Evolutionary conservation across 2,329 filamentous ascomycete genomes (phyloP), one percentile per base, ranked within the genome.

Genomic region (Escovopsis sp.): DNA sequence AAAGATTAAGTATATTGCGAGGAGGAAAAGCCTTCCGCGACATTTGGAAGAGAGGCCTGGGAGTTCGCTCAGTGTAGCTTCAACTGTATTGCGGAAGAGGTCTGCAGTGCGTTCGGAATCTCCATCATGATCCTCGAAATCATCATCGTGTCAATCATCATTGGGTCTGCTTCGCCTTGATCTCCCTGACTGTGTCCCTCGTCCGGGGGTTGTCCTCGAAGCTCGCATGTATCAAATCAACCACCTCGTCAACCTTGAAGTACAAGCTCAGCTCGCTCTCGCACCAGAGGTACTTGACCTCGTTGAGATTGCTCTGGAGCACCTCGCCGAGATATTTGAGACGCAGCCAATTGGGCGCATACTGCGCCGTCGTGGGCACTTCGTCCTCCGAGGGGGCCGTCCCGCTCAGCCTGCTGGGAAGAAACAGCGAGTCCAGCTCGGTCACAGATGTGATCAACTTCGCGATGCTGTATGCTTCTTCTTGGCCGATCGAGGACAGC

Each of bases 181-280:
- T 79, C 58, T 79, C 73, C 46, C 62, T 63, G 37, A 79, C 67
- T 12, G 74, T 68, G 50, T 76, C 72, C 52, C 69, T 70, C 19
- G 74, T 74, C 47, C 73, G 63, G 8, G 66, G 55, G 55, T 80
- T 81, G 51, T 75, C 71, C 58, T 78, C 77, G 51, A 82, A 82
- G 55, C 76, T 80, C 18, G 76, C 65, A 40, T 69, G 65, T 38
- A 81, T 72, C 51, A 82, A 55, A 47, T 82, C 76, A 32, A 80
- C 59, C 12, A 80, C 73, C 60, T 81, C 77, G 4, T 69, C 68
- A 7, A 63, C 67, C 1, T 70, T 66, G 50, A 80, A 81, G 55
- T 80, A 77, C 33, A 80, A 55, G 48, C 75, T 78, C 36, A 82
- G 61, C 55, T 80, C 76, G 57, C 75, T 77, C 48, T 82, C 76